Conservation (phyloP, 192 early-diverging fungal species). For the Ambispora gerdemannii region DNA sequence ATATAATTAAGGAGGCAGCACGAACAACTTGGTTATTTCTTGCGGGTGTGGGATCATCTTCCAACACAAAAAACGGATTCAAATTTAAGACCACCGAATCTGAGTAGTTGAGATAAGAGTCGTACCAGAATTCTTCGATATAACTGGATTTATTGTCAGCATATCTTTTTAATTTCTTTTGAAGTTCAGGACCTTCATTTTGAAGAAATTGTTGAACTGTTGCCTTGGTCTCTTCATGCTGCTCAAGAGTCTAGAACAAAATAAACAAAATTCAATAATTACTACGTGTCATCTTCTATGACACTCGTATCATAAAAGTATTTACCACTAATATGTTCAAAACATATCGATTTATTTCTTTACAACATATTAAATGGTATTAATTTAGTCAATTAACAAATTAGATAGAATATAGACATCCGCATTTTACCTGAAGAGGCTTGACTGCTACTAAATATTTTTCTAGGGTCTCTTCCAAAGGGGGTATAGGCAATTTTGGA, state of each 20-base stretch:
- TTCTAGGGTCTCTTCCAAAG: conserved; percentile 47
- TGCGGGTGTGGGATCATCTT: conserved; percentile 48
- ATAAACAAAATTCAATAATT: neutral
- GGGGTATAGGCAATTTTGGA: conserved; percentile 58
- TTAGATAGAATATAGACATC: too few relatives aligned
- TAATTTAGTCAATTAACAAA: conserved; percentile 41
- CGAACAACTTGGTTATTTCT: conserved; percentile 64
- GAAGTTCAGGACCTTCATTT: conserved; percentile 52
- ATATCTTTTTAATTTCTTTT: conserved; percentile 54
- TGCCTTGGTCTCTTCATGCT: conserved; percentile 39
- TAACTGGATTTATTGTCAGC: conserved; percentile 47
- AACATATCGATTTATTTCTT: conserved; percentile 36
- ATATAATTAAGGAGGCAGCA: conserved; percentile 67
- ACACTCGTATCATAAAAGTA: neutral
- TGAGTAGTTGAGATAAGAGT: conserved; percentile 42
- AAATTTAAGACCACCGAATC: conserved; percentile 47
- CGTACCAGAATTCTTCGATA: conserved; percentile 54
- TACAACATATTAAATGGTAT: conserved; percentile 43
- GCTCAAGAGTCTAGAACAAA: conserved; percentile 31
- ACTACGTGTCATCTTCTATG: neutral
- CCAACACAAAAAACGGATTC: conserved; percentile 50
- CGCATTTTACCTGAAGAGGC: conserved; percentile 61
- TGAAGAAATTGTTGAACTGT: conserved; percentile 40
- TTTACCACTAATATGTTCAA: conserved; percentile 31
- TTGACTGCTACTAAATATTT: conserved; percentile 48